Evolutionary conservation across 306 rosid species (phyloP).

Genomic region (Abrus precatorius): DNA sequence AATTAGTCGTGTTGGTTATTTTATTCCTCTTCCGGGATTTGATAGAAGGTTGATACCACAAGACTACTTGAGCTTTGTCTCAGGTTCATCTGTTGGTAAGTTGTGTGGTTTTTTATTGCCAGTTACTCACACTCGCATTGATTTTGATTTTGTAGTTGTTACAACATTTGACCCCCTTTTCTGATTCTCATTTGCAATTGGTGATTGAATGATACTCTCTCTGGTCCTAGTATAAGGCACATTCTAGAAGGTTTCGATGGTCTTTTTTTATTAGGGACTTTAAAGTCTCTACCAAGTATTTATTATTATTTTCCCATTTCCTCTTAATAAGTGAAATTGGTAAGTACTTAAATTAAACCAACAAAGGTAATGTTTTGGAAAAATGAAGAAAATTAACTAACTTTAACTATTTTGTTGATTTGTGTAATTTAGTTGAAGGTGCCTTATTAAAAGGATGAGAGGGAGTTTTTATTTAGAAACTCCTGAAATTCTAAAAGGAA

Average conservation of each 20-base stretch:
- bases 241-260: no score
- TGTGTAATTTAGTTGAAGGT: no score
- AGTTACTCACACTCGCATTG: neutral
- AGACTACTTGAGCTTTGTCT: conserved; percentile 86
- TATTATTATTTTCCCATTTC: no score
- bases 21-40: conserved; percentile 96
- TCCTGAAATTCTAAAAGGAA: neutral
- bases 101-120: neutral
- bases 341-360: no score
- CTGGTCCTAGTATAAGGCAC: no score
- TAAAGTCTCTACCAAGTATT: no score
- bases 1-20: conserved; percentile 91
- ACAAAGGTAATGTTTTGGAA: no score
- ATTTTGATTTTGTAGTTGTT: neutral
- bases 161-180: neutral
- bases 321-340: no score
- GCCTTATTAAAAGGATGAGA: no score
- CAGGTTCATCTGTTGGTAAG: conserved; percentile 96
- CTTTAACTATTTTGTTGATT: no score
- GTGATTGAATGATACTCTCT: neutral
- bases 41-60: conserved; percentile 95
- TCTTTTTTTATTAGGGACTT: no score
- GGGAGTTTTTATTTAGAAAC: neutral
- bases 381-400: no score
- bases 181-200: conserved; percentile 12